A percentile compares a stretch with the other conserved stretches of the same genome.
Conservation (phyloP, 441 rosid genomes). For the California macrophylla region DNA sequence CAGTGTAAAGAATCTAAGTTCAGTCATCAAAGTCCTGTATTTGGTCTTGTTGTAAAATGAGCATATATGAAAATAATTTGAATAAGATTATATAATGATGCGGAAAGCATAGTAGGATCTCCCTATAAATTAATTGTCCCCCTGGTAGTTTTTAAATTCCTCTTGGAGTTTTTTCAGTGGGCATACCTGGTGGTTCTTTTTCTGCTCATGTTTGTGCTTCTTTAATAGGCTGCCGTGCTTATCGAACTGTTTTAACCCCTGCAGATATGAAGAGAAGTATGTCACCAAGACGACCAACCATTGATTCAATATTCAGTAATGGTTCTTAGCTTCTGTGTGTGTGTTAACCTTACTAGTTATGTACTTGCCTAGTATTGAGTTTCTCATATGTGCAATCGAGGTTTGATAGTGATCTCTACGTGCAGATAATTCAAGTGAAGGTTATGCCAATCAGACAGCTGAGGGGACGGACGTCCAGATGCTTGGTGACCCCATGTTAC, state of each 20-base stretch:
- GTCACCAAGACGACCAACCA: constrained; percentile 38
- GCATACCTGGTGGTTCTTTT: constrained; percentile 6
- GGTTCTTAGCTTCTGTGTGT: constrained; percentile 5
- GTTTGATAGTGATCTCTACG: constrained; percentile 2
- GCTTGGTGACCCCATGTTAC: constrained; percentile 64
- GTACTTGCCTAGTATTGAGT: constrained; percentile 1
- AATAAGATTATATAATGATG: not conserved
- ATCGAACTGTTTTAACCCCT: constrained; percentile 17
- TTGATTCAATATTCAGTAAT: constrained; percentile 41
- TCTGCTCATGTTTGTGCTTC: constrained; percentile 10
- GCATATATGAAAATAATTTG: not conserved
- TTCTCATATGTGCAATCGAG: not conserved
- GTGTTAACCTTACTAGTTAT: not conserved
- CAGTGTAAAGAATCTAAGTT: not conserved
- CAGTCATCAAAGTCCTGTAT: not conserved
- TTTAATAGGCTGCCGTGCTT: constrained; percentile 1
- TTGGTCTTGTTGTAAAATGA: not conserved
- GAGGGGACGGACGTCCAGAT: constrained; percentile 53
- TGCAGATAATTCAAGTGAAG: constrained; percentile 53
- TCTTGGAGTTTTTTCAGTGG: constrained; percentile 5
- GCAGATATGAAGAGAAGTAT: constrained; percentile 38
- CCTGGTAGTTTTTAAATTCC: constrained; percentile 2
- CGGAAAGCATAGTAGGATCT: not conserved
- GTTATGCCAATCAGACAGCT: constrained; percentile 34
- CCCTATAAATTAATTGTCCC: not conserved